phyloP scores from a whole-genome alignment of 257 asterid species.

The Solanum sejunctum region DNA sequence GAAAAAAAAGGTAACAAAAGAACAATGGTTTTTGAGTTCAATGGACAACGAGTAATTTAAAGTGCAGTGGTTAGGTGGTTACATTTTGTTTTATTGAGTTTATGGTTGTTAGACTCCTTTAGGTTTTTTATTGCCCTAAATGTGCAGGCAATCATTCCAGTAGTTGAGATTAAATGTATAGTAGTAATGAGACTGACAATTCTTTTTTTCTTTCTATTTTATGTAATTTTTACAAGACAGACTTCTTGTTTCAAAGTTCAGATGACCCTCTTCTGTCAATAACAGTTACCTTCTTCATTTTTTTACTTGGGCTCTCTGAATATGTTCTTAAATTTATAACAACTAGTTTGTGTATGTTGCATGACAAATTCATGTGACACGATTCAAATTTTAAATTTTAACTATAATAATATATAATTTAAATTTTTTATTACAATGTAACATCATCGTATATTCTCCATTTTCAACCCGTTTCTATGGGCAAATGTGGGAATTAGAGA shows the following conservation, averaged over 20 bases:
- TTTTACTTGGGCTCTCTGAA: background rate
- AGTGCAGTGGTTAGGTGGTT: background rate
- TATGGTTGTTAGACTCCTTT: background rate
- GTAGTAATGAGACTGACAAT: background rate
- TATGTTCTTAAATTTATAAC: background rate
- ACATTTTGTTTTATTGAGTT: background rate
- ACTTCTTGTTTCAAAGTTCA: background rate
- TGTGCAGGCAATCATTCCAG: background rate
- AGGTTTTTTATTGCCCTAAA: background rate
- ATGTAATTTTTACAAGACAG: background rate
- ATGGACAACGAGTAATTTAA: background rate
- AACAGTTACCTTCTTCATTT: background rate
- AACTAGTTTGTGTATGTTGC: no score
- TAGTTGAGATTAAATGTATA: background rate
- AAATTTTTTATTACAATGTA: no score
- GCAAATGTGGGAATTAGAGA: background rate
- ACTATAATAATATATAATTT: background rate
- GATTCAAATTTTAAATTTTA: background rate
- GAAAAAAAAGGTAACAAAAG: background rate
- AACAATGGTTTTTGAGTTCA: background rate
- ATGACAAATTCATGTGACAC: no score
- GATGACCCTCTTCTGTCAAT: accelerated
- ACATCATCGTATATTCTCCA: background rate
- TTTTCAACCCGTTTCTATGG: background rate
- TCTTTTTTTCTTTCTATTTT: background rate